phyloP scores from a whole-genome alignment of 768 basidiomycete genomes.

The Leccinum boreale region DNA sequence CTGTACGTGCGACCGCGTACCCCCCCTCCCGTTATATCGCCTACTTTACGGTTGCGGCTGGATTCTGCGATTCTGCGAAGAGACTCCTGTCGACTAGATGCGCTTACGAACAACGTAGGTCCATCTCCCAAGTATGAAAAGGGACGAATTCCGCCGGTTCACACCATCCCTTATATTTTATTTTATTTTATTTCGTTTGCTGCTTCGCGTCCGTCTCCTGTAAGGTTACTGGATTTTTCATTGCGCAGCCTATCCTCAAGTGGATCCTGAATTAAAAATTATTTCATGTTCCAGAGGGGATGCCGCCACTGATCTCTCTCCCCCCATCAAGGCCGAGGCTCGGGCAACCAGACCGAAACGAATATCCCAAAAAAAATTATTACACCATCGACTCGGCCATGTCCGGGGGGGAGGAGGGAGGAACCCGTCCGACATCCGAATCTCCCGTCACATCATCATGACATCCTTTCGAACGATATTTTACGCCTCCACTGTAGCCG shows the following conservation, averaged over 20 bases:
- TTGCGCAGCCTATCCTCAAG: neutral
- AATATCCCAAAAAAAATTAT: neutral
- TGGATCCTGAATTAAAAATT: neutral
- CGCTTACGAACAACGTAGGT: neutral
- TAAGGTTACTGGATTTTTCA: neutral
- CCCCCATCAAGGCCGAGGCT: neutral
- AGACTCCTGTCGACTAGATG: neutral
- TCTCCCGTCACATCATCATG: neutral
- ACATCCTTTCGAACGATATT: neutral
- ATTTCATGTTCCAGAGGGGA: neutral
- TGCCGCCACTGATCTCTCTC: neutral
- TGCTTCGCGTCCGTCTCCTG: slow-evolving; percentile 3
- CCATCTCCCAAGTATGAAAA: neutral
- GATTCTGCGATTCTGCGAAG: neutral
- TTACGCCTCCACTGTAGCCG: neutral
- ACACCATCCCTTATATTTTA: neutral
- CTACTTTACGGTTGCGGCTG: neutral
- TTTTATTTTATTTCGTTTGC: neutral
- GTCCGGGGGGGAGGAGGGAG: neutral
- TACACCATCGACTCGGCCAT: neutral
- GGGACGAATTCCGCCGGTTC: slow-evolving; percentile 1
- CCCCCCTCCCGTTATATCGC: neutral
- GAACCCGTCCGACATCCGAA: neutral
- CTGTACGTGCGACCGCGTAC: neutral
- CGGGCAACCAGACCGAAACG: neutral